Conservation (phyloP, 352 stramenopile species). For the Globisporangium emineosum region DNA sequence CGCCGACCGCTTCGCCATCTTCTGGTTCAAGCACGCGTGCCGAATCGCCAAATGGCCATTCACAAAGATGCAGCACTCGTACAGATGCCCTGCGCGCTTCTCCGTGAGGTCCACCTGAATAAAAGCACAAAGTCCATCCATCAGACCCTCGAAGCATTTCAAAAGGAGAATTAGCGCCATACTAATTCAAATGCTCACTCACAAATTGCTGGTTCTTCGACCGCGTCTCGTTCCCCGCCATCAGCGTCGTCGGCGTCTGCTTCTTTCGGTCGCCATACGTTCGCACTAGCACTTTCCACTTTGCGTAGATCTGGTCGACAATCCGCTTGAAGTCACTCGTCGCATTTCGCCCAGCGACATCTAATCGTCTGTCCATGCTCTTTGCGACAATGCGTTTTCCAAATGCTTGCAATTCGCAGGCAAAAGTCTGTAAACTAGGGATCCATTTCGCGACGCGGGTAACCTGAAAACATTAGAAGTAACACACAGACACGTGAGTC, state of each 20-base stretch:
- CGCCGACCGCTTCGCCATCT: conserved; percentile 70
- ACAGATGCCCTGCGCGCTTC: conserved; percentile 19
- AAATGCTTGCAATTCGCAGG: conserved; percentile 36
- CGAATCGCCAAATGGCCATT: conserved; percentile 42
- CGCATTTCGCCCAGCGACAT: conserved; percentile 31
- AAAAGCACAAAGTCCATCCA: not conserved
- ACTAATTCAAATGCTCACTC: not conserved
- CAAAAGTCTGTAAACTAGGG: not conserved
- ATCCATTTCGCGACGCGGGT: conserved; percentile 12
- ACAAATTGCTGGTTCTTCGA: conserved; percentile 30
- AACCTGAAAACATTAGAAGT: not conserved
- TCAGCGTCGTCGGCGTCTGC: conserved; percentile 49
- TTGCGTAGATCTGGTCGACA: conserved; percentile 37
- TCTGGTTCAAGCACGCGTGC: conserved; percentile 57
- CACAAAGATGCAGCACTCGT: conserved; percentile 61
- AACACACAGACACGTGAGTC: not conserved
- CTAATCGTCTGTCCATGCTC: conserved; percentile 26
- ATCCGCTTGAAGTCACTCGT: conserved; percentile 29
- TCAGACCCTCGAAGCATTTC: conserved; percentile 14
- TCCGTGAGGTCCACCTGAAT: conserved; percentile 20
- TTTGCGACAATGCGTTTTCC: conserved; percentile 30
- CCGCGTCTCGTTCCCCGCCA: conserved; percentile 67
- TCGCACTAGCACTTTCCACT: conserved; percentile 44
- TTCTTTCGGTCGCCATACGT: conserved; percentile 47
- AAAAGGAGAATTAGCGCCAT: no score